A percentile compares a stretch with the other conserved stretches of the same genome.
These are phyloP conservation scores for Clonostachys sp. DNA, from an alignment of 2,329 filamentous ascomycete genomes.

Conservation along the genomic window DNA sequence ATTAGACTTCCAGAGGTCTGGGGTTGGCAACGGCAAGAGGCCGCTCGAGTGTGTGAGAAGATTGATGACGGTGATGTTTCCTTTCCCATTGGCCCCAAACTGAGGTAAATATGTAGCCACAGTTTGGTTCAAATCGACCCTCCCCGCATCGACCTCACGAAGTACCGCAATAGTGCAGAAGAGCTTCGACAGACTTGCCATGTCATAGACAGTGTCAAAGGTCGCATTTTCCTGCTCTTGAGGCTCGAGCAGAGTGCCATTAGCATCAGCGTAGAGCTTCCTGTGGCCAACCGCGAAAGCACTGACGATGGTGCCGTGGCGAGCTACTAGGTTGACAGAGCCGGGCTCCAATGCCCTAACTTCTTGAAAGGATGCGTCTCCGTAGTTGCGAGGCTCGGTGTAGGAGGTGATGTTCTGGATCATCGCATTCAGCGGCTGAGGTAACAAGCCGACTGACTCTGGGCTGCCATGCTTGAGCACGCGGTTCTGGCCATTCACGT, in stretches of 20 bases:
- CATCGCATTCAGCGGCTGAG: not conserved
- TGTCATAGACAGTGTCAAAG: constrained; percentile 27
- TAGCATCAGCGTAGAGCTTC: constrained; percentile 17
- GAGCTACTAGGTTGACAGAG: constrained; percentile 10
- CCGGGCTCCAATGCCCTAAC: constrained; percentile 16
- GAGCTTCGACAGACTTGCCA: constrained; percentile 29
- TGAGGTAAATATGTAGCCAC: constrained; percentile 21
- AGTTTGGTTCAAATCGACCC: constrained; percentile 14
- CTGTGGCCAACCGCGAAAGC: constrained; percentile 16
- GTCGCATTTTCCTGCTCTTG: constrained; percentile 16
- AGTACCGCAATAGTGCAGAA: constrained; percentile 25
- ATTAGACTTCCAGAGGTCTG: constrained; percentile 12
- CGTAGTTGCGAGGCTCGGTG: constrained; percentile 3
- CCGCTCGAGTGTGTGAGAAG: constrained; percentile 25
- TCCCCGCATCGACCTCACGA: constrained; percentile 17
- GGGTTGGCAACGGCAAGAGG: constrained; percentile 17
- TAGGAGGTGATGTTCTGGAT: not conserved
- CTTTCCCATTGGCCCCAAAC: constrained; percentile 23
- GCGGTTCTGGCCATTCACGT: too few relatives aligned
- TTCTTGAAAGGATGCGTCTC: not conserved
- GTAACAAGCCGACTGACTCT: not conserved
- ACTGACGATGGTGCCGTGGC: constrained; percentile 13
- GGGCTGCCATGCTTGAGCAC: not conserved
- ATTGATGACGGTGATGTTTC: constrained; percentile 21
- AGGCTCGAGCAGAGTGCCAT: constrained; percentile 16